Evolutionary conservation across 257 asterid genomes (phyloP).

Genomic region (Fraxinus excelsior): DNA sequence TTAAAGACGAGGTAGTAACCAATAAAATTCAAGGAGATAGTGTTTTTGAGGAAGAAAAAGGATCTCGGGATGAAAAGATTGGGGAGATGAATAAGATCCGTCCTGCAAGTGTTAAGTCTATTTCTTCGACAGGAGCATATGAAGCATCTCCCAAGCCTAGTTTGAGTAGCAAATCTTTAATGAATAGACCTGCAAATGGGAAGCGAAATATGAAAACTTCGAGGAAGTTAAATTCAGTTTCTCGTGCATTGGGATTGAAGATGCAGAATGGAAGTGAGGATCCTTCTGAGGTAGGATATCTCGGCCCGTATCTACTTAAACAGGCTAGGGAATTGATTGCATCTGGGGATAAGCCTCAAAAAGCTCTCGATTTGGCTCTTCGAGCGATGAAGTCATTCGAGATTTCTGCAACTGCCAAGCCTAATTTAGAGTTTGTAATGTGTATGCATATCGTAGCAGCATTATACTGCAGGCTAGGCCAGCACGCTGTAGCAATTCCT

Average conservation of each 20-base stretch:
- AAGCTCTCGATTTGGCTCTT: conserved; percentile 73
- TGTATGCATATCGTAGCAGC: conserved; percentile 83
- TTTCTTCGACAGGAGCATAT: conserved; percentile 29
- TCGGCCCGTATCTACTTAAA: conserved; percentile 82
- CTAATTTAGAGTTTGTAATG: conserved; percentile 70
- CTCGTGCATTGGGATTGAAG: conserved; percentile 33
- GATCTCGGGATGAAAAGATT: conserved; percentile 19
- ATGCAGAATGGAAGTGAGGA: conserved; percentile 39
- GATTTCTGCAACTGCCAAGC: conserved; percentile 33
- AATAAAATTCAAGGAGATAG: conserved; percentile 28
- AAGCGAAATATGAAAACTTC: conserved; percentile 30
- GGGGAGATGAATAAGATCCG: conserved; percentile 22
- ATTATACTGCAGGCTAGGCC: conserved; percentile 65
- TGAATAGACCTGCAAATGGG: conserved; percentile 55
- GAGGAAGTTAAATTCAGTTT: conserved; percentile 37
- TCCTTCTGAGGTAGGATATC: conserved; percentile 42
- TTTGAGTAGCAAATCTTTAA: conserved; percentile 42
- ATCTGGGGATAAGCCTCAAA: conserved; percentile 54
- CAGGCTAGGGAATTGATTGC: conserved; percentile 72
- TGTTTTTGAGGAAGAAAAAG: conserved; percentile 18
- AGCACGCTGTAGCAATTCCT: conserved; percentile 63
- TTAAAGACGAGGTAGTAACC: conserved; percentile 29
- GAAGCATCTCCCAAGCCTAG: conserved; percentile 32
- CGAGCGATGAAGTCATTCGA: conserved; percentile 74
- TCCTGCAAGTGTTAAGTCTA: neutral